Conservation (phyloP, 164 flowering plant genomes). For the Macadamia integrifolia region DNA sequence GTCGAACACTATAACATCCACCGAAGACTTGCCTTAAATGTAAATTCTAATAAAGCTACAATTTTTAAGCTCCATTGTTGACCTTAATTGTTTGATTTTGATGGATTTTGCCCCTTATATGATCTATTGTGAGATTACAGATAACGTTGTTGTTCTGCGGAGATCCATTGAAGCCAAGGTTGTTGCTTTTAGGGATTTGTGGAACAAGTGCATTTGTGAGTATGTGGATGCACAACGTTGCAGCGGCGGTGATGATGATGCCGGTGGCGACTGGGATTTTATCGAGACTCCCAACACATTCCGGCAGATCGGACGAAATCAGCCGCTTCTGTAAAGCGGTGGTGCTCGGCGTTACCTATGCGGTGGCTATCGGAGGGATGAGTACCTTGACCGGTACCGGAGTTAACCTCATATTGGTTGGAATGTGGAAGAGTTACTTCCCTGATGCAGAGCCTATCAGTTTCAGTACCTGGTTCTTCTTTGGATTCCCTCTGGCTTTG, state of each 20-base stretch:
- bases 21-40: constrained; percentile 76
- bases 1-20: constrained; percentile 91
- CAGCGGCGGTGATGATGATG: constrained; percentile 88
- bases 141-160: constrained; percentile 78
- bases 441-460: constrained; percentile 61
- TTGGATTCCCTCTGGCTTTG: constrained; percentile 74
- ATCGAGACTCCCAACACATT: constrained; percentile 50
- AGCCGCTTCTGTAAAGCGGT: constrained; percentile 63
- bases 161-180: constrained; percentile 70
- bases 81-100: background rate
- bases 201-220: constrained; percentile 80
- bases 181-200: constrained; percentile 81
- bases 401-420: constrained; percentile 85
- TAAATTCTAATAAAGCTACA: constrained; percentile 20
- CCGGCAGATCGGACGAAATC: constrained; percentile 16
- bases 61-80: too few relatives aligned
- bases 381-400: constrained; percentile 94
- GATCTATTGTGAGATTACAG: constrained; percentile 25
- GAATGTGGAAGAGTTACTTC: constrained; percentile 88
- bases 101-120: background rate
- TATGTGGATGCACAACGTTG: constrained; percentile 99
- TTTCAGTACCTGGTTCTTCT: constrained; percentile 74
- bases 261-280: constrained; percentile 93
- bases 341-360: constrained; percentile 69
- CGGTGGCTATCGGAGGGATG: constrained; percentile 78